A percentile compares a stretch with the other conserved stretches of the same genome.
Evolutionary conservation across 2,329 filamentous ascomycete species (phyloP).

Genomic region (Trichoderma guizhouense): DNA sequence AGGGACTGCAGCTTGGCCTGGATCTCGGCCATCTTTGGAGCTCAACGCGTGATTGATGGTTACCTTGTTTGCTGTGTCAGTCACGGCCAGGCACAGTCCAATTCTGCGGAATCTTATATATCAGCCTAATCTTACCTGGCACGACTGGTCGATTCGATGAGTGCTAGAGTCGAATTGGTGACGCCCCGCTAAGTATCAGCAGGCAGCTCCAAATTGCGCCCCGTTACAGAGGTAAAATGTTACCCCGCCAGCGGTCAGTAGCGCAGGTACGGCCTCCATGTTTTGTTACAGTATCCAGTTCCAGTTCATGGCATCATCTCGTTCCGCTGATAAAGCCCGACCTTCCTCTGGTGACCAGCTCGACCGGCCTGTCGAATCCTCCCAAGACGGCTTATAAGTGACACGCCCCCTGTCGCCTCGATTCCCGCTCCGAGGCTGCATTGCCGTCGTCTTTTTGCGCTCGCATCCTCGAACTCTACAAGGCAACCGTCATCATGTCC

Average conservation of each 20-base stretch:
- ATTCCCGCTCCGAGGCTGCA: neutral
- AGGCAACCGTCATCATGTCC: conserved; percentile 62
- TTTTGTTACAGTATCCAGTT: neutral
- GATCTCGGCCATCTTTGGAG: conserved; percentile 59
- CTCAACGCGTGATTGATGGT: neutral
- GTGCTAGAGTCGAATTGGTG: neutral
- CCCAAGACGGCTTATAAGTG: neutral
- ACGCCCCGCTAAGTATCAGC: conserved; percentile 18
- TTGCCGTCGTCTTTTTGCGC: neutral
- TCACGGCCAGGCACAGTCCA: neutral
- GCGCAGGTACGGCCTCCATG: conserved; percentile 8
- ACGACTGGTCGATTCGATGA: neutral
- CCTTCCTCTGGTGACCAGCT: neutral
- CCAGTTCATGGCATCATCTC: neutral
- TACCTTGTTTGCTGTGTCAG: neutral
- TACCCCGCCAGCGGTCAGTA: conserved; percentile 20
- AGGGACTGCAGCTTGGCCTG: conserved; percentile 78
- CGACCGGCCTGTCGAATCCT: neutral
- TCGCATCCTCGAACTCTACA: neutral
- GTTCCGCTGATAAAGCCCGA: neutral
- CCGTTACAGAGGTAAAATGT: conserved; percentile 19
- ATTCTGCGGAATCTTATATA: neutral
- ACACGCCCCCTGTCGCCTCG: neutral
- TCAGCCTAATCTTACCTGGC: conserved; percentile 6
- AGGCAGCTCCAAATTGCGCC: conserved; percentile 11